Evolutionary conservation across 2,329 filamentous ascomycete genomes (phyloP).

Genomic region (Cercospora sesami): DNA sequence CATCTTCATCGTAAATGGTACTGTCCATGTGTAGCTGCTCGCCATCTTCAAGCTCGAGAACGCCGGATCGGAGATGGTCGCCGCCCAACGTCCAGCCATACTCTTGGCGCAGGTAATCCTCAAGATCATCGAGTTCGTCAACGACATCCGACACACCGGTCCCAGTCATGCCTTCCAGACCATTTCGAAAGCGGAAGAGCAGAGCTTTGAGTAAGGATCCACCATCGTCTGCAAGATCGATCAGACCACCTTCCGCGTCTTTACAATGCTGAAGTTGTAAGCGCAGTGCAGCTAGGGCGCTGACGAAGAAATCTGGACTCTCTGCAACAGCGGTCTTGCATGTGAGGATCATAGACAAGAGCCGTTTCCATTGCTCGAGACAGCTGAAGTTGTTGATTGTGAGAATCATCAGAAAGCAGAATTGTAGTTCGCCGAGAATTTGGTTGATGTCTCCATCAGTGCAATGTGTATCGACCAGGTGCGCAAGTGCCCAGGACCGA

Average conservation of each 20-base stretch:
- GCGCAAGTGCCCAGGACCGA: conserved; percentile 60
- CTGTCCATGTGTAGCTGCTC: conserved; percentile 61
- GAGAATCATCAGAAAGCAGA: conserved; percentile 62
- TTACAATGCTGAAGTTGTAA: conserved; percentile 58
- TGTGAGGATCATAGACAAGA: conserved; percentile 59
- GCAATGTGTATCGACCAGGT: conserved; percentile 51
- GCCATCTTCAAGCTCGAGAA: conserved; percentile 63
- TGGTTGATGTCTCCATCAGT: conserved; percentile 33
- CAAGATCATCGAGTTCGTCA: conserved; percentile 56
- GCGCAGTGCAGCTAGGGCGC: conserved; percentile 51
- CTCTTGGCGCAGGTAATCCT: conserved; percentile 55
- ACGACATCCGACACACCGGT: conserved; percentile 48
- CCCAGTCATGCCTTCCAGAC: conserved; percentile 50
- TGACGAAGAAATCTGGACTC: conserved; percentile 54
- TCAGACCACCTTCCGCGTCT: conserved; percentile 61
- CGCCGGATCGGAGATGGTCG: conserved; percentile 56
- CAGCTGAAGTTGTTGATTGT: conserved; percentile 67
- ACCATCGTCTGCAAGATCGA: conserved; percentile 59
- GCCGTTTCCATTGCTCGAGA: conserved; percentile 64
- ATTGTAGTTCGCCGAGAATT: conserved; percentile 61
- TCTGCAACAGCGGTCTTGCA: conserved; percentile 54
- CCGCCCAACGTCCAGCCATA: conserved; percentile 61
- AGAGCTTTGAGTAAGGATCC: conserved; percentile 52
- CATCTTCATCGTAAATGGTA: conserved; percentile 54
- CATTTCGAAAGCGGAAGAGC: conserved; percentile 54